Conservation (phyloP, 495 filamentous ascomycete species). For the Hypoxylon rickii region DNA sequence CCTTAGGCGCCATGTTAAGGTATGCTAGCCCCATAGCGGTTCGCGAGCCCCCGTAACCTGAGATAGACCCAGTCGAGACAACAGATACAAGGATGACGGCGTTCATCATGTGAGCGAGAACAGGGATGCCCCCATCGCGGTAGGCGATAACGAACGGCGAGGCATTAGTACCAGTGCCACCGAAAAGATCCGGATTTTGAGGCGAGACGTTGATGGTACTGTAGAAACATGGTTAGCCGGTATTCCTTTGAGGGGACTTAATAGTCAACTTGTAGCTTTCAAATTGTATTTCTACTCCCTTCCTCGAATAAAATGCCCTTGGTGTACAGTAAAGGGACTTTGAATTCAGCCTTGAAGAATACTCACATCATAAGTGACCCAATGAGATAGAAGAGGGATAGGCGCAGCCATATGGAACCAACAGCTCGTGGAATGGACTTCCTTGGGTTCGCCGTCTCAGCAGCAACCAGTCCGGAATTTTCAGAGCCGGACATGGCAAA, state of each 20-base stretch:
- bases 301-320: no score
- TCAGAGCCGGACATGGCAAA: slow-evolving; percentile 68
- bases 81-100: slow-evolving; percentile 62
- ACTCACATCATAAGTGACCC: slow-evolving; percentile 58
- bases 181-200: slow-evolving; percentile 50
- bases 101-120: slow-evolving; percentile 67
- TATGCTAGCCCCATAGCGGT: slow-evolving; percentile 59
- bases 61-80: slow-evolving; percentile 58
- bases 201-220: slow-evolving; percentile 61
- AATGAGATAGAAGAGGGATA: slow-evolving; percentile 63
- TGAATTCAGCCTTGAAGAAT: not conserved
- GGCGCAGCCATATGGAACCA: slow-evolving; percentile 64
- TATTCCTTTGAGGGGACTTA: not conserved
- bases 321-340: no score
- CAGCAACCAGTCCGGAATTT: slow-evolving; percentile 63
- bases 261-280: no score
- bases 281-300: no score
- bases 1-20: slow-evolving; percentile 55
- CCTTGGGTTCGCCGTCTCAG: slow-evolving; percentile 60
- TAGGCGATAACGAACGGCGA: slow-evolving; percentile 71
- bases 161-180: slow-evolving; percentile 50
- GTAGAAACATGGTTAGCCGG: not conserved
- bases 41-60: slow-evolving; percentile 59
- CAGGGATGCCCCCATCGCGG: slow-evolving; percentile 58
- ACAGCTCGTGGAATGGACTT: slow-evolving; percentile 59